Base-by-base conservation (phyloP, 192 early-diverging fungal species). In the Gryganskiella cystojenkinii region DNA sequence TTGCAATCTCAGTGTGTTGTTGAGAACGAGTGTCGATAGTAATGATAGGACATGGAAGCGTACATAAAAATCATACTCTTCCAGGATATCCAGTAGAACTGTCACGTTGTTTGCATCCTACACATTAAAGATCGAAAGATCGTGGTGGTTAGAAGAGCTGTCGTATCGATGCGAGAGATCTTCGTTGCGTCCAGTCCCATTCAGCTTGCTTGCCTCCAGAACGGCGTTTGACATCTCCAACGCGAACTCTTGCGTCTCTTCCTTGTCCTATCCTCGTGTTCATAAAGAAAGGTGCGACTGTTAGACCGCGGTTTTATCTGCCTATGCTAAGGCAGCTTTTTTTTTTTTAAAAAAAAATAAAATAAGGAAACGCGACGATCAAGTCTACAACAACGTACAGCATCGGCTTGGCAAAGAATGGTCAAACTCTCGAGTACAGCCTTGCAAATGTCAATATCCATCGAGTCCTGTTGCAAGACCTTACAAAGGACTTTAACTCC, bases 1-100 rank as follows among this genome's bases (percentile, higher is more conserved):
- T 72, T 98, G 95, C 11, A 99, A 78, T 14, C 84, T 74, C 34
- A 80, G 76, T 13, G 87, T 76, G 24, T 84, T 69, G 64, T 88
- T 91, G 22, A 84, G 64, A 19, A 94, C 84, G 7, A 99, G 80
- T 3, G 90, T 91, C 5, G 90, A 83, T 8, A 99, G 85, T 9
- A 99, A 84, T 80, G 96, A 93, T 35, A 98, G 90, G 17, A 94
- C 86, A 55, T 94, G 88, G 83, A 93, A 98, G n/a, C 96, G 87
- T 47, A 98, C 92, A 63, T 98, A 96, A 82, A 96, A 99, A 67
- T 99, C 95, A 45, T 88, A 85, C 66, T 97, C 95, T 45, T 94
- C 94, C 2, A 98, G 85, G 61, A 96, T 87, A 70, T 94, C 95
- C 34, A 99, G 81, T 25, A 99, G 80, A 3, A 91, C 74, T 5